Evolutionary conservation across 441 rosid genomes (phyloP).

Genomic region (Melastoma candidum): DNA sequence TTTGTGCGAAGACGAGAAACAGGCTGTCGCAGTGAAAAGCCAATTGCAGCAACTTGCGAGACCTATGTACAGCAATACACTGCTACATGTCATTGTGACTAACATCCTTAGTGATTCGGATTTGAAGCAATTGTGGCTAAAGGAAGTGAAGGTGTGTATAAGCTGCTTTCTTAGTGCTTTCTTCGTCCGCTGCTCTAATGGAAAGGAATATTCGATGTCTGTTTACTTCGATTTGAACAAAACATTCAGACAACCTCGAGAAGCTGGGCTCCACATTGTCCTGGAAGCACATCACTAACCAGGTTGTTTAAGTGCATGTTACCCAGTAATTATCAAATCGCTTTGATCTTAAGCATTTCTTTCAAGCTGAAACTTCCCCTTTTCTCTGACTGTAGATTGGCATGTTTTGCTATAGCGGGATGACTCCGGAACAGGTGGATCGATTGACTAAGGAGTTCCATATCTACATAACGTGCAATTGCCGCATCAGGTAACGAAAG

Average conservation of each 20-base stretch:
- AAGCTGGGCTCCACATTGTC: slow-evolving; percentile 66
- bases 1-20: slow-evolving; percentile 73
- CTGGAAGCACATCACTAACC: slow-evolving; percentile 89
- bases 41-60: slow-evolving; percentile 96
- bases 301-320: slow-evolving; percentile 26
- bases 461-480: slow-evolving; percentile 90
- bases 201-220: too few relatives aligned
- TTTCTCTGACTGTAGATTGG: slow-evolving; percentile 48
- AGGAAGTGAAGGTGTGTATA: slow-evolving; percentile 72
- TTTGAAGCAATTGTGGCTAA: slow-evolving; percentile 77
- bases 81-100: slow-evolving; percentile 74
- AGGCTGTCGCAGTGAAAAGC: slow-evolving; percentile 78
- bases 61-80: slow-evolving; percentile 98
- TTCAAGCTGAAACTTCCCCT: too few relatives aligned
- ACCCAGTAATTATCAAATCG: neutral
- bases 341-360: too few relatives aligned
- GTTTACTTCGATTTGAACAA: too few relatives aligned
- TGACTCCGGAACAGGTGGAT: slow-evolving; percentile 88
- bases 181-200: too few relatives aligned
- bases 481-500: slow-evolving; percentile 69
- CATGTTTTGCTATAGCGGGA: slow-evolving; percentile 96
- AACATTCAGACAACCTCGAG: slow-evolving; percentile 54
- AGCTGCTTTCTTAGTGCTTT: neutral
- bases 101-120: slow-evolving; percentile 69
- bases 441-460: slow-evolving; percentile 69